phyloP scores from a whole-genome alignment of 495 filamentous ascomycete species.

The Daldinia loculata region DNA sequence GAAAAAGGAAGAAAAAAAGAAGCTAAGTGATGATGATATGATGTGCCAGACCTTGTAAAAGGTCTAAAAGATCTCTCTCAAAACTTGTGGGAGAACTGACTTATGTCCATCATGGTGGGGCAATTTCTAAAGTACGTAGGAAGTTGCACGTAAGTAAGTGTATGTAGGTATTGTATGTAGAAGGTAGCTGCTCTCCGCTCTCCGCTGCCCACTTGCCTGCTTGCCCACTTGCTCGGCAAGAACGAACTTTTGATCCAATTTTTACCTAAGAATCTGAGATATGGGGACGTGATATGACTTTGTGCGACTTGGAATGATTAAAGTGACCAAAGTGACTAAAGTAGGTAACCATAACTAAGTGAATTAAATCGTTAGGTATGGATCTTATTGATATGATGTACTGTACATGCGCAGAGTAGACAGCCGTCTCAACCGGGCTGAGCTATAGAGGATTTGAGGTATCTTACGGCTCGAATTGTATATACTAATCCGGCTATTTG shows the following conservation, averaged over 20 bases:
- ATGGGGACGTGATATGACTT: background rate
- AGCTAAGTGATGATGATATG: constrained; percentile 44
- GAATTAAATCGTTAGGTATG: background rate
- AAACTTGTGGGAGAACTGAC: constrained; percentile 40
- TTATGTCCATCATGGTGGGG: constrained; percentile 44
- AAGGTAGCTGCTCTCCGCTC: constrained; percentile 11
- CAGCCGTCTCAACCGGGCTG: background rate
- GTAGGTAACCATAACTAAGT: background rate
- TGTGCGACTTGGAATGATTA: background rate
- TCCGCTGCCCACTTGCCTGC: background rate
- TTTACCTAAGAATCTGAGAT: constrained; percentile 18
- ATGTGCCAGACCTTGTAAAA: constrained; percentile 37
- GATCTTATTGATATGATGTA: background rate
- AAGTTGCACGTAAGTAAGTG: background rate
- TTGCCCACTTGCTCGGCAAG: constrained; percentile 1
- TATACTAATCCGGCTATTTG: background rate
- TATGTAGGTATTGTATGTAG: constrained; percentile 1
- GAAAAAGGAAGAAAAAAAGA: constrained; percentile 31
- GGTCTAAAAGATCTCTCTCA: constrained; percentile 35
- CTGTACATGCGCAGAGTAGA: background rate
- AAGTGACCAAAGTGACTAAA: background rate
- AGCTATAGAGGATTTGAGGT: background rate
- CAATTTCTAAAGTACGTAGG: constrained; percentile 18
- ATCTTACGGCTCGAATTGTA: background rate
- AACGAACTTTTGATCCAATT: constrained; percentile 1